Base-by-base conservation (phyloP, 1,139 yeast genomes). In the Geotrichum aggregatum region DNA sequence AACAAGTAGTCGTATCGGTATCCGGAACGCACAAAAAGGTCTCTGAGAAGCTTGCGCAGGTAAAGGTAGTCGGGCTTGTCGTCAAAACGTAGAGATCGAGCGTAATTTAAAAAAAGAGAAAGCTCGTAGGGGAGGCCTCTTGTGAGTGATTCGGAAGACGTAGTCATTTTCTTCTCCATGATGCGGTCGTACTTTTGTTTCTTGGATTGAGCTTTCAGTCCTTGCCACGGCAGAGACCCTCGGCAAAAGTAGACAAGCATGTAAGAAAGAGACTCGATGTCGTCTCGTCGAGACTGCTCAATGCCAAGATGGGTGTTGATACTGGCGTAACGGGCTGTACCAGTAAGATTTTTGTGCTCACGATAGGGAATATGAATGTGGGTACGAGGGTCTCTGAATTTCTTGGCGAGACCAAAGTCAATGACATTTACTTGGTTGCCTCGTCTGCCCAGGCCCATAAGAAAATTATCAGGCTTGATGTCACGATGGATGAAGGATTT, bases 171-270 rank as follows among this genome's bases (percentile, higher is more conserved):
- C 77, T 88, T 88, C 69, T 92, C 98, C 88, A 91, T 84, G 65
- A 92, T 92, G 58, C 97, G 80, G 71, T 91, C 97, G 71, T 92
- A 92, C 72, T 92, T 92, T 70, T 92, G 98, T 71, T 95, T 84
- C 75, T 92, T 92, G 16, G 98, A 89, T 44, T 92, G 95, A 33
- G 98, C 98, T 70, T 89, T 89, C 64, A 92, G 80, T 13, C 98
- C 98, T 73, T 92, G 98, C 98, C 98, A 92, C 51, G 98, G 98
- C 66, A 92, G 76, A 21, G 94, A 87, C 39, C 98, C 98, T 58
- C 96, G 82, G 69, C 95, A 83, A 69, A 92, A 92, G 72, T 92
- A 92, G 64, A 92, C 88, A 66, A 92, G 80, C 43, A 92, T 98
- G 69, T 92, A 92, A 40, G 98, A 98, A 69, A 92, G 78, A 60